A percentile compares a stretch with the other conserved stretches of the same genome.
Evolutionary conservation across 2,329 filamentous ascomycete species (phyloP).

Genomic region (Cadophora luteo-olivacea): DNA sequence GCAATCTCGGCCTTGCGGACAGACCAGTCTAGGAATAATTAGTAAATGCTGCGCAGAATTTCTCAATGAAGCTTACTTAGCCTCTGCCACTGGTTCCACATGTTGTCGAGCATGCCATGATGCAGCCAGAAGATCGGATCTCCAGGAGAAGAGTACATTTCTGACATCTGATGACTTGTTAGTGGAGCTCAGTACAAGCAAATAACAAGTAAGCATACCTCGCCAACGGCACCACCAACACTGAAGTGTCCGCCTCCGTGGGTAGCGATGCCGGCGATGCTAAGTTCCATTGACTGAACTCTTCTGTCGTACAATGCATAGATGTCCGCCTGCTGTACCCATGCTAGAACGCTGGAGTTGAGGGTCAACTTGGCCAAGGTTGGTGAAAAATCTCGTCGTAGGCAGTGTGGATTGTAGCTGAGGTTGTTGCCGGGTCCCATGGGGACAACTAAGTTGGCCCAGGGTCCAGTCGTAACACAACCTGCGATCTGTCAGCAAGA

Average conservation of each 20-base stretch:
- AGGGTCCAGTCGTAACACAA: conserved; percentile 14
- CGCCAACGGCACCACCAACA: conserved; percentile 20
- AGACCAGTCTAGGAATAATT: conserved; percentile 6
- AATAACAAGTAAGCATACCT: background rate
- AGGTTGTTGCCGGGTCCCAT: conserved; percentile 17
- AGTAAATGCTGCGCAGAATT: background rate
- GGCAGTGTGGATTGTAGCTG: conserved; percentile 20
- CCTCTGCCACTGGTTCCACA: conserved; percentile 20
- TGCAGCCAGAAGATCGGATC: conserved; percentile 11
- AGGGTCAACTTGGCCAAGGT: conserved; percentile 9
- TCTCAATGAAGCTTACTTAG: background rate
- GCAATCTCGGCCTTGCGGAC: conserved; percentile 20
- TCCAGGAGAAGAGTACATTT: conserved; percentile 12
- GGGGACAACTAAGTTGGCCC: conserved; percentile 8
- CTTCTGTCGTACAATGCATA: conserved; percentile 7
- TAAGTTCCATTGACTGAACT: conserved; percentile 10
- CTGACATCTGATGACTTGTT: background rate
- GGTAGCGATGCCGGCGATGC: background rate
- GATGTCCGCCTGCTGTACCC: background rate
- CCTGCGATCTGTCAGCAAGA: background rate
- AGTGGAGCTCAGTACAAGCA: background rate
- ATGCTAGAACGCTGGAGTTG: conserved; percentile 10
- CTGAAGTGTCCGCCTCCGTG: conserved; percentile 14
- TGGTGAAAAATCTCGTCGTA: conserved; percentile 19
- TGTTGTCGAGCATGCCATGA: conserved; percentile 15